Conservation (phyloP, 768 basidiomycete species). For the Inosperma sp. region DNA sequence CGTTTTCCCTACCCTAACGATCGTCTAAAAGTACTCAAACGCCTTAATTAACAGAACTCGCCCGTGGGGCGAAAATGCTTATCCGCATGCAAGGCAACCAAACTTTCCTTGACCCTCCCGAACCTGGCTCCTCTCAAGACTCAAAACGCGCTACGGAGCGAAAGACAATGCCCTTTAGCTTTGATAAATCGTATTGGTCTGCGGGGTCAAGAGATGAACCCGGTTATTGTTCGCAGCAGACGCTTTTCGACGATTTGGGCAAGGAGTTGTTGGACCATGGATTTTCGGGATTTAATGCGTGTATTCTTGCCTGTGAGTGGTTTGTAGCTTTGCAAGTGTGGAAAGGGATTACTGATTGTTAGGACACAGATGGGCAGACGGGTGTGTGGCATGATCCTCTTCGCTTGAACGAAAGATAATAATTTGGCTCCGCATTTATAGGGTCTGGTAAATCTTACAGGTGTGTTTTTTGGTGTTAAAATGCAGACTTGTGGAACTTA, state of each 20-base stretch:
- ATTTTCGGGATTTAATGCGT: conserved; percentile 95
- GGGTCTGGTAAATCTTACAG: conserved; percentile 93
- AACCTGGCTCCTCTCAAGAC: conserved; percentile 60
- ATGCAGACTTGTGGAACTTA: conserved; percentile 3
- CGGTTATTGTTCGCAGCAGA: conserved; percentile 89
- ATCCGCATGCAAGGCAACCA: conserved; percentile 95
- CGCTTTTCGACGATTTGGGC: conserved; percentile 90
- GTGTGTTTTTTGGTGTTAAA: conserved; percentile 38
- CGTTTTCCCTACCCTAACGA: background rate
- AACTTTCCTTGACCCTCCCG: conserved; percentile 89
- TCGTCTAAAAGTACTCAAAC: too few species aligned
- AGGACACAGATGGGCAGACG: conserved; percentile 66
- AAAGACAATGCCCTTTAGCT: conserved; percentile 86
- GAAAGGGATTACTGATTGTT: conserved; percentile 9
- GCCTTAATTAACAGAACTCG: conserved; percentile 60
- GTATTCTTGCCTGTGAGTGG: conserved; percentile 95
- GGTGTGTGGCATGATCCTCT: conserved; percentile 45
- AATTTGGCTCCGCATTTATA: conserved; percentile 23
- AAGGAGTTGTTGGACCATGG: conserved; percentile 93
- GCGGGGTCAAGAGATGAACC: conserved; percentile 88
- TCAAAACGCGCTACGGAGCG: conserved; percentile 84
- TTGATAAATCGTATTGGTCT: conserved; percentile 98
- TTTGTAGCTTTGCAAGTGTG: conserved; percentile 2
- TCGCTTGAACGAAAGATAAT: background rate
- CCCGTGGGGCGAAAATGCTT: conserved; percentile 88